Conservation (phyloP, 208 protist species). For the Acanthamoeba lenticulata region DNA sequence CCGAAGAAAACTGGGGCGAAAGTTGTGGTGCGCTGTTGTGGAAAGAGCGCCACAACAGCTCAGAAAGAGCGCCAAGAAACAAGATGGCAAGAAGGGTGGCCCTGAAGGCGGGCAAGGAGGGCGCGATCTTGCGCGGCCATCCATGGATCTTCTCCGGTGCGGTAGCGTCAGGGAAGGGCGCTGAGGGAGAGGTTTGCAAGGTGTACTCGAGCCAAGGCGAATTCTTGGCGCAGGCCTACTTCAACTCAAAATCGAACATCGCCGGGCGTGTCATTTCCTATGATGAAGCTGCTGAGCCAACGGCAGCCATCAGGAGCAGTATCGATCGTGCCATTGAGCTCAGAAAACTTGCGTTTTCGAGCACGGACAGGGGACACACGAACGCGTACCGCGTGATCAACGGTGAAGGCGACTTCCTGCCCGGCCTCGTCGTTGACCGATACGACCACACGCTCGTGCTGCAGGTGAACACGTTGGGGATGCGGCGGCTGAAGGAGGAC, state of each 20-base stretch:
- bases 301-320: background rate
- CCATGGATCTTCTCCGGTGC: background rate
- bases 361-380: background rate
- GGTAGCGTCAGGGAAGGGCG: background rate
- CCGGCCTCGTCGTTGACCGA: background rate
- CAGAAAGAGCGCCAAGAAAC: too few relatives aligned
- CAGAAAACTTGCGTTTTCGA: background rate
- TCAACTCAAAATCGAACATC: background rate
- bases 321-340: background rate
- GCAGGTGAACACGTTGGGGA: background rate
- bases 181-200: background rate
- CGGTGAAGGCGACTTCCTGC: background rate
- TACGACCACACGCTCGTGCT: background rate
- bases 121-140: background rate
- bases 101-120: background rate
- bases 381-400: background rate
- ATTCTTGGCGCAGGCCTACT: background rate
- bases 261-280: background rate
- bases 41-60: too few relatives aligned
- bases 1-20: too few relatives aligned
- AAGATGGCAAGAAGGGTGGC: background rate
- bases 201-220: background rate
- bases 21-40: background rate
- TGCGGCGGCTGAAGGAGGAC: background rate
- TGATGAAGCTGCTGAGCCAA: background rate